A percentile compares a stretch with the other conserved stretches of the same genome.
Conservation (phyloP, 2,329 filamentous ascomycete genomes). For the Pestalotiopsis sp. region DNA sequence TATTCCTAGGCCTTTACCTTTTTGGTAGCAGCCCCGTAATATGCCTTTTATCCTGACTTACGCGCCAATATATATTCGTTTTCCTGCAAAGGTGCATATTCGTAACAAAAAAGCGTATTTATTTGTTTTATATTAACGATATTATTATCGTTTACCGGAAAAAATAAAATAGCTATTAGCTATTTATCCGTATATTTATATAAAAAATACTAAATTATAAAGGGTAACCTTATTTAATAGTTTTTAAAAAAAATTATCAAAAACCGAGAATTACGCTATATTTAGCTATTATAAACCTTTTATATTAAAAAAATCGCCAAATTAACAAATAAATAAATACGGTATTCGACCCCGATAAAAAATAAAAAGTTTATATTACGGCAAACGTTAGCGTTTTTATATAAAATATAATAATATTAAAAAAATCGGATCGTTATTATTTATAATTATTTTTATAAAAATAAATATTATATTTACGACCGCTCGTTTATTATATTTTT, state of each 20-base stretch:
- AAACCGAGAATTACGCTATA: neutral
- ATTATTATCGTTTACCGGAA: neutral
- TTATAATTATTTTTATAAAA: neutral
- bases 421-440: neutral
- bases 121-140: neutral
- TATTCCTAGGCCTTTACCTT: no score
- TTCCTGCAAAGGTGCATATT: no score
- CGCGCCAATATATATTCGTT: no score
- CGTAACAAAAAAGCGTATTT: neutral
- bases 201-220: neutral
- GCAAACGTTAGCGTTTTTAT: neutral
- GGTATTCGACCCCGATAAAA: no score
- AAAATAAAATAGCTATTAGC: neutral
- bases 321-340: no score
- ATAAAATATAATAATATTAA: neutral
- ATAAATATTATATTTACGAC: neutral
- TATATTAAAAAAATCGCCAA: no score
- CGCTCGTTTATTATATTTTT: neutral
- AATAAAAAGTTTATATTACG: no score
- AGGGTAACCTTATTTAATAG: neutral
- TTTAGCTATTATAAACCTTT: neutral
- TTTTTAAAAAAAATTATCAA: neutral
- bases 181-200: neutral
- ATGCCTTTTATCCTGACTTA: no score
- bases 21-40: no score